Conservation (phyloP, 2,329 filamentous ascomycete species). For the Phyllosticta ampelicida region DNA sequence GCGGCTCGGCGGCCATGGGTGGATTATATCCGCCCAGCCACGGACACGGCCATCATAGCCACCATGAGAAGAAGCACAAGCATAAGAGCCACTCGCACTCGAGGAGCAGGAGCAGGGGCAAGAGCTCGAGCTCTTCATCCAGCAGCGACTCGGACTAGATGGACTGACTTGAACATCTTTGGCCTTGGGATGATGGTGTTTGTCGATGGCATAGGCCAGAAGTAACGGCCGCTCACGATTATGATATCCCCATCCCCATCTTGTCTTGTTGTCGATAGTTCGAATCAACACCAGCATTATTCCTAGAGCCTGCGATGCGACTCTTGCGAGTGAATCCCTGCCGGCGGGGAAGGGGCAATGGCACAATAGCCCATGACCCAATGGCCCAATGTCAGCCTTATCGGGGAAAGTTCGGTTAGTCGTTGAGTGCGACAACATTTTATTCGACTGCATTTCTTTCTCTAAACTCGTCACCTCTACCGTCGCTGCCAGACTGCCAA, state of each 20-base stretch:
- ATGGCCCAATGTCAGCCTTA: constrained; percentile 7
- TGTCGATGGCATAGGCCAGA: neutral
- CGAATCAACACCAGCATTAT: neutral
- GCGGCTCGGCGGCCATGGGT: constrained; percentile 23
- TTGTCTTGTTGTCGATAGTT: neutral
- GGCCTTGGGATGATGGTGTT: neutral
- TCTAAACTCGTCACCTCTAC: neutral
- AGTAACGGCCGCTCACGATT: neutral
- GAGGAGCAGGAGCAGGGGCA: constrained; percentile 20
- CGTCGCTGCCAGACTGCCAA: neutral
- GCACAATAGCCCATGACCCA: too few relatives aligned
- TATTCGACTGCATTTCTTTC: neutral
- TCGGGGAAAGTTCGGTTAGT: neutral
- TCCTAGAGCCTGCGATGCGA: neutral
- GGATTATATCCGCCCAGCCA: constrained; percentile 24
- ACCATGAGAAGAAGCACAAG: constrained; percentile 13
- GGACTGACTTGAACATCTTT: neutral
- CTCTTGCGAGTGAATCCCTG: neutral
- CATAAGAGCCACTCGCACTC: constrained; percentile 14
- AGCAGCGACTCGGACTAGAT: constrained; percentile 27
- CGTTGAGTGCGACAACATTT: neutral
- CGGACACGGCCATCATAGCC: constrained; percentile 18
- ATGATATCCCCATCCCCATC: neutral
- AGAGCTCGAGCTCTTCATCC: constrained; percentile 21
- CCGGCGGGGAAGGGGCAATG: neutral